A percentile compares a stretch with the other conserved stretches of the same genome.
phyloP scores from a whole-genome alignment of 192 early-diverging fungal species.

The Coemansia sp. region DNA sequence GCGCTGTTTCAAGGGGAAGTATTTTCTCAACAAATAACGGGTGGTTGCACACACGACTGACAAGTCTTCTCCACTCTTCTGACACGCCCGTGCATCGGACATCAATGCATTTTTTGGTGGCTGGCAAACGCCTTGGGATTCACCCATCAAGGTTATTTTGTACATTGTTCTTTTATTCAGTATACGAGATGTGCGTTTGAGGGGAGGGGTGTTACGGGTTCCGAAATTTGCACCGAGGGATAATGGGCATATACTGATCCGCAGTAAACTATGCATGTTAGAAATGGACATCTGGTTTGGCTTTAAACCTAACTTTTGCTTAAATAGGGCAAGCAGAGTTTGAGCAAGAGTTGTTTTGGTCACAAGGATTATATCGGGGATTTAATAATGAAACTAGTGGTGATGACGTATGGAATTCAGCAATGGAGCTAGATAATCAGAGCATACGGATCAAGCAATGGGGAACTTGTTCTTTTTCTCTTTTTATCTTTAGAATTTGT shows the following conservation, averaged over 20 bases:
- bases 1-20: not conserved
- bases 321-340: not conserved
- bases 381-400: too few species aligned
- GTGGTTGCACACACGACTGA: conserved; percentile 2
- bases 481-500: too few species aligned
- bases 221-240: not conserved
- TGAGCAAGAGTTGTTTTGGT: too few species aligned
- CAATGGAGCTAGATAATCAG: too few species aligned
- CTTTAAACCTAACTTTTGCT: not conserved
- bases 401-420: too few species aligned
- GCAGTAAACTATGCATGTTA: not conserved
- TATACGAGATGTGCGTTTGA: not conserved
- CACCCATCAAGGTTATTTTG: not conserved
- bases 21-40: not conserved
- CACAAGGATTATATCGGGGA: too few species aligned
- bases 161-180: not conserved
- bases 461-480: too few species aligned
- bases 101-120: conserved; percentile 1
- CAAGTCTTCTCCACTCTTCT: conserved; percentile 28
- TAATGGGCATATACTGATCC: not conserved
- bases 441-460: too few species aligned
- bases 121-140: conserved; percentile 9
- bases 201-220: not conserved
- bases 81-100: conserved; percentile 13
- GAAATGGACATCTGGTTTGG: not conserved